Evolutionary conservation across 768 basidiomycete genomes (phyloP).

Genomic region (Boletus rubroflammeus): DNA sequence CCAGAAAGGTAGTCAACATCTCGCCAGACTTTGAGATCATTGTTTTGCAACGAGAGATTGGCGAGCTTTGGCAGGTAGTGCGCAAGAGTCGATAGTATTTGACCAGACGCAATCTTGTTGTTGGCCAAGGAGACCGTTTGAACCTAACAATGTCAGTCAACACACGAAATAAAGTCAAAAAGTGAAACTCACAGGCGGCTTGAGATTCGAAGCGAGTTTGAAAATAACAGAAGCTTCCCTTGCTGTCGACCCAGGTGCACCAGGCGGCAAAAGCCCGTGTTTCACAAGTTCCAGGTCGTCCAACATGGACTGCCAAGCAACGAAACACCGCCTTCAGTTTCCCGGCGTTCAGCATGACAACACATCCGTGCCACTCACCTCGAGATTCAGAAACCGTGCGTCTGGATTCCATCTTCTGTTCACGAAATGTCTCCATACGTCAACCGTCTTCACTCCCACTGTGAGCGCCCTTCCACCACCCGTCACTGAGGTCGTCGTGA

Average conservation of each 20-base stretch:
- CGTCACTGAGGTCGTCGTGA: slow-evolving; percentile 28
- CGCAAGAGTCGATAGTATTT: slow-evolving; percentile 56
- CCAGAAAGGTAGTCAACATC: slow-evolving; percentile 67
- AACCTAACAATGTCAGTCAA: slow-evolving; percentile 39
- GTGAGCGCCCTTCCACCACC: slow-evolving; percentile 17
- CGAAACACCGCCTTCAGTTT: slow-evolving; percentile 5
- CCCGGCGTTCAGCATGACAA: background rate
- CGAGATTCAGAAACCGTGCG: slow-evolving; percentile 70
- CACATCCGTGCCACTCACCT: slow-evolving; percentile 48
- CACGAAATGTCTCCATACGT: slow-evolving; percentile 76
- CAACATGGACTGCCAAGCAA: slow-evolving; percentile 57
- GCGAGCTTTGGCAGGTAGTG: slow-evolving; percentile 76
- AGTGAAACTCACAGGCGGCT: slow-evolving; percentile 55
- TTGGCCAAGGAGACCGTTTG: slow-evolving; percentile 84
- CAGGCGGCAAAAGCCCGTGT: slow-evolving; percentile 68
- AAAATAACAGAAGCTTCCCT: slow-evolving; percentile 82
- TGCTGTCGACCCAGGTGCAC: slow-evolving; percentile 54
- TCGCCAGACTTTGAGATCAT: slow-evolving; percentile 62
- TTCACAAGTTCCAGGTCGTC: slow-evolving; percentile 76
- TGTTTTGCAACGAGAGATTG: slow-evolving; percentile 79
- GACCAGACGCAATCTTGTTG: slow-evolving; percentile 61
- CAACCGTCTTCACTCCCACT: slow-evolving; percentile 42
- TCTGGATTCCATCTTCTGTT: slow-evolving; percentile 69
- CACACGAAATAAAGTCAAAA: background rate
- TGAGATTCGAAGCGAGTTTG: slow-evolving; percentile 77